A percentile compares a stretch with the other conserved stretches of the same genome.
phyloP scores from a whole-genome alignment of 371 early-diverging fungal genomes.

The Dichotomocladium elegans region DNA sequence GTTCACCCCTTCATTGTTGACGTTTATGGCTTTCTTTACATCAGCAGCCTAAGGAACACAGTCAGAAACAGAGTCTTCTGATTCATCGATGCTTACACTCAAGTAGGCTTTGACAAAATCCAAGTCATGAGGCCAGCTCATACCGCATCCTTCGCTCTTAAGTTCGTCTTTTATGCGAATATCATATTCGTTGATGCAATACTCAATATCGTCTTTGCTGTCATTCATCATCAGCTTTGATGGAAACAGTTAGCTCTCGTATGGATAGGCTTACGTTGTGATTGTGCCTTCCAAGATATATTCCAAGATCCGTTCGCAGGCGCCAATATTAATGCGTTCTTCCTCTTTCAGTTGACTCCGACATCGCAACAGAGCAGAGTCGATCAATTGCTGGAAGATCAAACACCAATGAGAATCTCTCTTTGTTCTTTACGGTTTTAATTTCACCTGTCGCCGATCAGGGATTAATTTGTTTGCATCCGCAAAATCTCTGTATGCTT shows the following conservation, averaged over 20 bases:
- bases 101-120: slow-evolving; percentile 59
- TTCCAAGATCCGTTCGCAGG: slow-evolving; percentile 29
- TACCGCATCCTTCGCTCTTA: slow-evolving; percentile 65
- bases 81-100: slow-evolving; percentile 30
- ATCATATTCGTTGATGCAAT: slow-evolving; percentile 83
- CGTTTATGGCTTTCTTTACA: slow-evolving; percentile 60
- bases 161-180: slow-evolving; percentile 47
- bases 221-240: too few species aligned
- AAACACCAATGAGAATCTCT: too few species aligned
- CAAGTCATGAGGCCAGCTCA: slow-evolving; percentile 73
- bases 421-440: too few species aligned
- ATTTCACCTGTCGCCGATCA: slow-evolving; percentile 34
- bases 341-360: slow-evolving; percentile 11
- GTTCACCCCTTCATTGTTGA: slow-evolving; percentile 27
- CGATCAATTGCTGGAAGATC: slow-evolving; percentile 10
- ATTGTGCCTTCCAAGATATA: slow-evolving; percentile 25
- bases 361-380: slow-evolving; percentile 19
- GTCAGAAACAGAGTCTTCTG: neutral
- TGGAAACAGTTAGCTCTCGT: too few species aligned
- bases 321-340: slow-evolving; percentile 16
- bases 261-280: too few species aligned
- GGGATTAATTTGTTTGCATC: slow-evolving; percentile 35
- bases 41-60: slow-evolving; percentile 37
- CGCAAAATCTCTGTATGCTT: slow-evolving; percentile 49
- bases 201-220: slow-evolving; percentile 9